phyloP scores from a whole-genome alignment of 1,284 basidiomycete genomes.

The Peniophora sp. region DNA sequence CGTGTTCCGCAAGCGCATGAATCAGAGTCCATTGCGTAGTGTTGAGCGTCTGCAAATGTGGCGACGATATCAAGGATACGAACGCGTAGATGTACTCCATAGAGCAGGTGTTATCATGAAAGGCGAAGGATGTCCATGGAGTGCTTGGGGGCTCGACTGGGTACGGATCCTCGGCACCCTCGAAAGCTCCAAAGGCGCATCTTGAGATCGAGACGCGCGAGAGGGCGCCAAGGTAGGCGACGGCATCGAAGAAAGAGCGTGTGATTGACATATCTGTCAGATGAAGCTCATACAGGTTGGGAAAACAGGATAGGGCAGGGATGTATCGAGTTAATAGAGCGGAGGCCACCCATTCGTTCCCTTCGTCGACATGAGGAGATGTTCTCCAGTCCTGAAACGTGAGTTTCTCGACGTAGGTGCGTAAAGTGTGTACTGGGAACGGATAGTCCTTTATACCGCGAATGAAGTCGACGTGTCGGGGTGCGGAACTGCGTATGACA shows the following conservation, averaged over 20 bases:
- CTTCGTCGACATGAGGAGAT: neutral
- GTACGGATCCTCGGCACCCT: neutral
- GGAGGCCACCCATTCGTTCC: neutral
- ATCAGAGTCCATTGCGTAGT: neutral
- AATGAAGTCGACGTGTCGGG: conserved; percentile 3
- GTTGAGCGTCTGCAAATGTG: neutral
- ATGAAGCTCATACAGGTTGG: neutral
- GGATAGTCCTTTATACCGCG: neutral
- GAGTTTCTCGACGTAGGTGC: neutral
- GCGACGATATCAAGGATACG: neutral
- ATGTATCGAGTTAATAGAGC: neutral
- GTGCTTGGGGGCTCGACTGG: neutral
- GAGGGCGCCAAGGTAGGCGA: neutral
- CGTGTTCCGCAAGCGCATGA: neutral
- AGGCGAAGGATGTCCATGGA: neutral
- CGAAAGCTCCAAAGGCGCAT: neutral
- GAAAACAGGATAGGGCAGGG: neutral
- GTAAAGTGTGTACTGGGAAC: neutral
- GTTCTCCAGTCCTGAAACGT: neutral
- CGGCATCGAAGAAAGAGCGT: neutral
- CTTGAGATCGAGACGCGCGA: neutral
- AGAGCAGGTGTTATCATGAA: neutral
- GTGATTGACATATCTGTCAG: neutral
- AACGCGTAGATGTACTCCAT: neutral
- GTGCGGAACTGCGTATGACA: conserved; percentile 3